phyloP scores from a whole-genome alignment of 169 alveolate species.

The Plasmodium reichenowi region DNA sequence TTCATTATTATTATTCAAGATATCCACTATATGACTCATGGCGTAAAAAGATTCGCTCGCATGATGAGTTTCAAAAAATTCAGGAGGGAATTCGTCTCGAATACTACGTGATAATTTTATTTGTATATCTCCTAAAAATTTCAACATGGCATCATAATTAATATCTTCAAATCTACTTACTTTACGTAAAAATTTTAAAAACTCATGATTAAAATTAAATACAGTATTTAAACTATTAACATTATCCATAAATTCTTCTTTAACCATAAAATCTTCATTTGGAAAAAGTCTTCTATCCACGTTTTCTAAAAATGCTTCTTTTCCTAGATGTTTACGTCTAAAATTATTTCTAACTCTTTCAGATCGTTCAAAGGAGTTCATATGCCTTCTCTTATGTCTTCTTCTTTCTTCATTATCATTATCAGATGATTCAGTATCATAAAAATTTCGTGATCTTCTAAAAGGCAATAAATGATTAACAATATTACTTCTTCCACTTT shows the following conservation, averaged over 20 bases:
- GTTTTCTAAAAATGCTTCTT: neutral
- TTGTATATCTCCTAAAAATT: conserved; percentile 52
- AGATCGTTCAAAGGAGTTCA: too few species aligned
- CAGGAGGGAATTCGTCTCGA: conserved; percentile 22
- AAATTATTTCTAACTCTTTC: too few species aligned
- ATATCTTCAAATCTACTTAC: conserved; percentile 62
- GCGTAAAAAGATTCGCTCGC: conserved; percentile 35
- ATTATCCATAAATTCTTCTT: conserved; percentile 63
- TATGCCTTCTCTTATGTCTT: too few species aligned
- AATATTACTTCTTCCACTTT: too few species aligned
- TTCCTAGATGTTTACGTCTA: too few species aligned
- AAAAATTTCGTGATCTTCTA: too few species aligned
- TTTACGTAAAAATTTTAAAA: conserved; percentile 34
- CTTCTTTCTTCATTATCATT: too few species aligned
- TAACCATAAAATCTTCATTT: conserved; percentile 52
- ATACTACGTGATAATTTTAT: conserved; percentile 18
- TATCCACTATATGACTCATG: conserved; percentile 58
- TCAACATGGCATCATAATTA: conserved; percentile 57
- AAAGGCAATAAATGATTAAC: too few species aligned
- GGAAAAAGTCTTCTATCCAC: conserved; percentile 20
- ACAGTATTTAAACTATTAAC: conserved; percentile 62
- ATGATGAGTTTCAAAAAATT: conserved; percentile 30
- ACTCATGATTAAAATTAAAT: conserved; percentile 68
- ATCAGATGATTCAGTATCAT: too few species aligned
- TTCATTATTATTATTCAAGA: conserved; percentile 68